Conservation (phyloP, 169 alveolate genomes). For the Plasmodium relictum region DNA sequence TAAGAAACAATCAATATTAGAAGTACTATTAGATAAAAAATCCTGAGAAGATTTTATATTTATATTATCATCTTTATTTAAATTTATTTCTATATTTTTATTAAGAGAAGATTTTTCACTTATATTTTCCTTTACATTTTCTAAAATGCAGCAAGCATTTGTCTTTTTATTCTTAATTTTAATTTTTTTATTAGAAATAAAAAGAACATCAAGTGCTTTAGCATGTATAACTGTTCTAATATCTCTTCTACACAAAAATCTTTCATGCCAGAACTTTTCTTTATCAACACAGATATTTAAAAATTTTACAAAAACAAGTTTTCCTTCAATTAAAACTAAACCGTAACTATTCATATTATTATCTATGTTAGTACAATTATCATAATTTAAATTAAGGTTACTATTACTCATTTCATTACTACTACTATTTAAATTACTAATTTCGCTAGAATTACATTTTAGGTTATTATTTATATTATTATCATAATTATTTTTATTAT, state of each 20-base stretch:
- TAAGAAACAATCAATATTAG: neutral
- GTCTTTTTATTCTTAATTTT: slow-evolving; percentile 13
- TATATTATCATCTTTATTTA: neutral
- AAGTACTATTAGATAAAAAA: neutral
- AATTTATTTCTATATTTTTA: neutral
- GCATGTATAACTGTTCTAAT: slow-evolving; percentile 88
- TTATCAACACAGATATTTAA: slow-evolving; percentile 88
- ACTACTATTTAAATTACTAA: neutral
- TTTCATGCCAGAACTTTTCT: slow-evolving; percentile 92
- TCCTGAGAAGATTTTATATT: slow-evolving; percentile 2
- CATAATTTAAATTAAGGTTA: neutral
- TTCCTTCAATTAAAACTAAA: slow-evolving; percentile 86
- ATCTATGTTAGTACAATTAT: neutral
- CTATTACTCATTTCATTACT: neutral
- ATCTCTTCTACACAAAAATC: slow-evolving; percentile 91
- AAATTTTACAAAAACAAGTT: slow-evolving; percentile 86
- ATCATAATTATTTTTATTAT: neutral
- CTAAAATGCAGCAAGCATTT: neutral
- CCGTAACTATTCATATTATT: slow-evolving; percentile 20
- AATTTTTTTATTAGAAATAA: slow-evolving; percentile 70
- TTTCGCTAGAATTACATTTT: neutral
- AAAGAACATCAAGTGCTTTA: slow-evolving; percentile 79
- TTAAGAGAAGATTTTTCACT: neutral
- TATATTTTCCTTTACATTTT: neutral
- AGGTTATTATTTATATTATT: neutral